Base-by-base conservation (phyloP, 176 grass and related monocot species). In the Pontederia paniculata region DNA sequence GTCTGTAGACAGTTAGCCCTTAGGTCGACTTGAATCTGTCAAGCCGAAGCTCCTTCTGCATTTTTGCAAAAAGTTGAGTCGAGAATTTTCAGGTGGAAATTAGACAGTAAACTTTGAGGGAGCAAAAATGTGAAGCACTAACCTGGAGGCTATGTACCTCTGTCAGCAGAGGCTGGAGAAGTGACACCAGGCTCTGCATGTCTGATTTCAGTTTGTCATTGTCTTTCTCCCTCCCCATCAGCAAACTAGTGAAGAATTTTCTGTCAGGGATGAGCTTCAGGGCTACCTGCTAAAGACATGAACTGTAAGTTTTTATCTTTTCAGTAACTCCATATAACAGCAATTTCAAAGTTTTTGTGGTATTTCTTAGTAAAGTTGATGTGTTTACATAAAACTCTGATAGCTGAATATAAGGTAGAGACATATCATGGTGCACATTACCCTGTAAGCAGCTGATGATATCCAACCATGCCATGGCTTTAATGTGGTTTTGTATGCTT, bases 401-500 rank as follows among this genome's bases (percentile, higher is more conserved):
- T 16, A 15, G 15, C 2, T 16, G 48, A 50, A 50, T 16, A 12
- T 16, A 50, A 50, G 48, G n/a, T 15, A 7, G 13, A 13, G 4
- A 12, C n/a, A 31, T 9, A 14, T 14, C 19, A 42, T 17, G 42
- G 12, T 10, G 21, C 23, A 20, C 9, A 45, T 37, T 44, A 97
- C 91, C 80, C 87, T 97, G 37, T 71, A 97, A 22, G 91, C 86
- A 18, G 91, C 80, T 23, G 91, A 87, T 51, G 91, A 70, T 41
- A 97, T 87, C 91, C 91, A 90, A 20, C 91, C 91, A 64, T 90
- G 91, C 77, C 86, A 97, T 48, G 72, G 91, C 69, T 80, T 83
- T 16, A 97, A 66, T 21, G 67, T 74, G 48, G 21, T 55, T 48
- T 12, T 53, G 62, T 90, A 97, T 4, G 77, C 71, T 58, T 77